Base-by-base conservation (phyloP, 768 basidiomycete species). In the Phanerochaete carnosa region DNA sequence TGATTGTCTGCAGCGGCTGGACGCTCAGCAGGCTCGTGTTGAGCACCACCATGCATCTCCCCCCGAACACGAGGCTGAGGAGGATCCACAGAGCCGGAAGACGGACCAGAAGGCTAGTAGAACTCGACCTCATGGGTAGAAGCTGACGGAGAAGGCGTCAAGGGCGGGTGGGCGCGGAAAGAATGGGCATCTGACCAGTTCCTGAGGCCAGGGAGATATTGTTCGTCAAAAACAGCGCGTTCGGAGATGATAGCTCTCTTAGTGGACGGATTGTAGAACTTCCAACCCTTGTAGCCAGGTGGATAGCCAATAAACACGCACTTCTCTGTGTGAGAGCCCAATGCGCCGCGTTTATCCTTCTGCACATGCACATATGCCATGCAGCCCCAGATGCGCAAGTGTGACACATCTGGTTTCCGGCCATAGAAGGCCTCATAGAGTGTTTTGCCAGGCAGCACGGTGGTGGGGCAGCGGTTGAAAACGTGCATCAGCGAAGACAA, bases 361-460 rank as follows among this genome's bases (percentile, higher is more conserved):
- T 55, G 68, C 15, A 65, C 58, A 61, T 65, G 64, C 29, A 62
- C 65, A 23, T 60, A 67, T n/a, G 64, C 67, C 12, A 45, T 19
- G 49, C 68, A 72, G 13, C 72, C 67, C 49, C 69, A 70, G n/a
- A 66, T 50, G n/a, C 67, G 58, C 5, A 67, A 37, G 29, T 64
- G 55, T 9, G 46, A 28, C 15, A 66, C 49, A 49, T 57, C 50
- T 23, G 67, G 67, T 15, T 51, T 52, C 0, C 37, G 3, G 0
- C 64, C 62, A 49, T 28, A 63, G n/a, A 62, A 55, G 2, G 63
- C 46, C 55, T 72, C 66, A 47, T 68, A 70, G 1, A 69, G 74
- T 2, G 71, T 73, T 11, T 62, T 66, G 13, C 59, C 56, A 9
- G 66, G 65, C 2, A 69, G 30, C 0, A 66, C 28, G 3, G 64